A percentile compares a stretch with the other conserved stretches of the same genome.
These are phyloP conservation scores for Trypanosoma cruzi DNA, from an alignment of 208 protist species.

Conservation along the genomic window DNA sequence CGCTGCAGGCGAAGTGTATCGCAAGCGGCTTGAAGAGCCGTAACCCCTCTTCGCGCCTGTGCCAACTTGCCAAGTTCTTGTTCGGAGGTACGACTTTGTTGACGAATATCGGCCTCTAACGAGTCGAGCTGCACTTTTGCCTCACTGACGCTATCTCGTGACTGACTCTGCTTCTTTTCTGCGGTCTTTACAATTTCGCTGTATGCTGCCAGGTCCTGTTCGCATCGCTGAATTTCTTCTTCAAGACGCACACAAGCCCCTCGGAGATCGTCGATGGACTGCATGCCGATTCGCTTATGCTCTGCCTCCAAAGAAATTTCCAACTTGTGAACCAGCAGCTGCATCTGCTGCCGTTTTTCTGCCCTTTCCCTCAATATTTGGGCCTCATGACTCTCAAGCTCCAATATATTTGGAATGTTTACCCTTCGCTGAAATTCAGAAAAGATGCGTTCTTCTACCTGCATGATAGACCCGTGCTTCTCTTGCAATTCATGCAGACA, in stretches of 20 bases:
- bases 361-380: constrained; percentile 52
- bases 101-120: constrained; percentile 68
- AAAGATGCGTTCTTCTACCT: constrained; percentile 89
- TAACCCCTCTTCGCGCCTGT: constrained; percentile 65
- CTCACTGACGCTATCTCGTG: constrained; percentile 37
- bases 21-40: constrained; percentile 73
- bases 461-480: constrained; percentile 53
- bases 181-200: constrained; percentile 49
- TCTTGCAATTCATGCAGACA: constrained; percentile 57
- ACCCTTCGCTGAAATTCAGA: constrained; percentile 86
- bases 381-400: constrained; percentile 83
- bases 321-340: constrained; percentile 74
- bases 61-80: constrained; percentile 56
- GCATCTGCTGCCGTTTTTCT: constrained; percentile 71
- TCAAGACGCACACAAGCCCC: constrained; percentile 39
- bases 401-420: constrained; percentile 84
- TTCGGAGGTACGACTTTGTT: constrained; percentile 50
- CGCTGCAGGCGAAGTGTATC: constrained; percentile 82
- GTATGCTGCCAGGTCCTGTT: constrained; percentile 62
- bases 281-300: constrained; percentile 49
- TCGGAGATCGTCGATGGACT: constrained; percentile 42
- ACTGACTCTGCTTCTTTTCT: constrained; percentile 45
- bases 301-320: constrained; percentile 79
- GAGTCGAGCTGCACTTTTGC: constrained; percentile 48
- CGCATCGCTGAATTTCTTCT: constrained; percentile 57